These are phyloP conservation scores for Funneliformis caledonium DNA, from an alignment of 371 early-diverging fungal genomes.

Conservation along the genomic window DNA sequence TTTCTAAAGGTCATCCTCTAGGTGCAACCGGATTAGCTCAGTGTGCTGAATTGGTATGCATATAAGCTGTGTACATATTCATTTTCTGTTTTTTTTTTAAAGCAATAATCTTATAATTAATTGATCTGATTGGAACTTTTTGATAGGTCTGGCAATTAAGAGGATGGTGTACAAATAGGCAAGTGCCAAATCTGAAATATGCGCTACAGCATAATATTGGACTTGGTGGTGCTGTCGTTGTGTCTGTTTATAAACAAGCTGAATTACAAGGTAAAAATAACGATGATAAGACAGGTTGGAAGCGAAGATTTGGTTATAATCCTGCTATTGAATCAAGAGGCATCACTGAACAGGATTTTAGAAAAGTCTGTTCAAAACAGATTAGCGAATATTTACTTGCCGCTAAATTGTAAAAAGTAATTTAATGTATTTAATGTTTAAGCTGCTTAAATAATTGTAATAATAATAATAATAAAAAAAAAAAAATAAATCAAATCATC, in stretches of 20 bases:
- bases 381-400: slow-evolving; percentile 9
- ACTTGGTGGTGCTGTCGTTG: slow-evolving; percentile 78
- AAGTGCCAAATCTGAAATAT: slow-evolving; percentile 67
- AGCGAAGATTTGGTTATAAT: slow-evolving; percentile 72
- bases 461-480: too few relatives aligned
- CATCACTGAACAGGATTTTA: slow-evolving; percentile 63
- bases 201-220: slow-evolving; percentile 85
- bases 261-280: slow-evolving; percentile 13
- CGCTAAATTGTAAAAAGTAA: background rate
- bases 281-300: slow-evolving; percentile 46
- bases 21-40: slow-evolving; percentile 85
- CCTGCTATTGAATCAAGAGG: slow-evolving; percentile 70
- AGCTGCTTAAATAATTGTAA: too few relatives aligned
- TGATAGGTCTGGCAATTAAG: slow-evolving; percentile 64
- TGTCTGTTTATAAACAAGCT: slow-evolving; percentile 69
- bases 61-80: background rate
- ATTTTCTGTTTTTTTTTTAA: background rate
- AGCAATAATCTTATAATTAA: background rate
- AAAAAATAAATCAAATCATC: too few relatives aligned
- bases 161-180: slow-evolving; percentile 74
- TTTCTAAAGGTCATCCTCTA: slow-evolving; percentile 83
- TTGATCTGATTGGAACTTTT: background rate
- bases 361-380: slow-evolving; percentile 58
- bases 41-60: slow-evolving; percentile 59
- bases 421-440: background rate